phyloP scores from a whole-genome alignment of 768 basidiomycete genomes.

The Lactarius pseudohatsudake region DNA sequence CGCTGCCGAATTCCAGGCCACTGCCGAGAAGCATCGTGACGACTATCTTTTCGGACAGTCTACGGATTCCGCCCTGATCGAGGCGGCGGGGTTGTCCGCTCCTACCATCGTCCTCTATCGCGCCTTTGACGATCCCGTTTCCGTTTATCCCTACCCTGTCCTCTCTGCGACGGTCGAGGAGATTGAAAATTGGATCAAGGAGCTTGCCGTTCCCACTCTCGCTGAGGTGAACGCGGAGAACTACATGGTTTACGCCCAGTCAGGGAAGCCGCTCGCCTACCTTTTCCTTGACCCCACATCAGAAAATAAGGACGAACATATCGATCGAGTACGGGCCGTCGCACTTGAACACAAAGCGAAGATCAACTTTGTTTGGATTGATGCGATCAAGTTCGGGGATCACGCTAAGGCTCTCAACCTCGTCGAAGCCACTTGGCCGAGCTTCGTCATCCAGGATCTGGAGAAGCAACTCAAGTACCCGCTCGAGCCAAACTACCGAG shows the following conservation, averaged over 20 bases:
- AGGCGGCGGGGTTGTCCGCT: slow-evolving; percentile 68
- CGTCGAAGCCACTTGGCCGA: slow-evolving; percentile 81
- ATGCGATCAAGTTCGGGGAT: slow-evolving; percentile 91
- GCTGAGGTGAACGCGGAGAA: slow-evolving; percentile 95
- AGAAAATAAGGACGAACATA: slow-evolving; percentile 59
- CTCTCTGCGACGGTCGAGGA: slow-evolving; percentile 57
- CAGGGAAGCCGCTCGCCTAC: slow-evolving; percentile 88
- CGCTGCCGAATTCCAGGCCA: slow-evolving; percentile 69
- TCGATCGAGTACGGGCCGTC: slow-evolving; percentile 69
- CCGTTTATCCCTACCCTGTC: slow-evolving; percentile 62
- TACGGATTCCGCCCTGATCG: slow-evolving; percentile 66
- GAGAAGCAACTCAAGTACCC: slow-evolving; percentile 87
- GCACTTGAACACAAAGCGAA: slow-evolving; percentile 81
- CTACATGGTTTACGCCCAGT: slow-evolving; percentile 80
- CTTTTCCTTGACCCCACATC: slow-evolving; percentile 85
- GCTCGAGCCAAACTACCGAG: slow-evolving; percentile 66
- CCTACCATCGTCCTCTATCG: slow-evolving; percentile 94
- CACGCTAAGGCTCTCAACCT: slow-evolving; percentile 96
- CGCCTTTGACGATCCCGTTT: slow-evolving; percentile 79
- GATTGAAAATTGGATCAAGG: slow-evolving; percentile 74
- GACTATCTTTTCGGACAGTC: slow-evolving; percentile 89
- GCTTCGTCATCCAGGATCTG: slow-evolving; percentile 90
- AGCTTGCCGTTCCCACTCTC: slow-evolving; percentile 82
- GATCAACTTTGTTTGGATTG: slow-evolving; percentile 98
- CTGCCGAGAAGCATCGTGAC: slow-evolving; percentile 88